phyloP scores from a whole-genome alignment of 768 basidiomycete genomes.

The Tricholoma terreum region DNA sequence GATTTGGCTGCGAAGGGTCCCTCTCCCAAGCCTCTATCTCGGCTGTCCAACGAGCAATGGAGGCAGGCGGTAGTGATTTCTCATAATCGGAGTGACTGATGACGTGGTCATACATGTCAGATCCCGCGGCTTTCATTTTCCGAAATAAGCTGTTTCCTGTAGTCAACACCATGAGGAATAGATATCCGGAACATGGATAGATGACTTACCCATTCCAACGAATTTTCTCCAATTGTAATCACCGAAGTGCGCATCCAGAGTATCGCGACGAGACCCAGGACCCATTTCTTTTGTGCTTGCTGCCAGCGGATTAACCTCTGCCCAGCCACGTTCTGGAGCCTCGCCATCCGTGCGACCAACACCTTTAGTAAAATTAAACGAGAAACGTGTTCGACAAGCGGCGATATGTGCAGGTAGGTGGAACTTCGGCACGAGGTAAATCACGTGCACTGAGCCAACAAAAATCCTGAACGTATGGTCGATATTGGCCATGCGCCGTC shows the following conservation, averaged over 20 bases:
- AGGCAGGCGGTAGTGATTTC: background rate
- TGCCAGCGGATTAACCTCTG: too few relatives aligned
- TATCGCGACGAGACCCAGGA: too few relatives aligned
- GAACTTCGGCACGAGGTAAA: too few relatives aligned
- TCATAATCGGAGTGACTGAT: slow-evolving; percentile 7
- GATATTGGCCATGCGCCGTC: background rate
- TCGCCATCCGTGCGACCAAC: too few relatives aligned
- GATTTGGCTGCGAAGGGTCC: slow-evolving; percentile 5
- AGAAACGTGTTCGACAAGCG: too few relatives aligned
- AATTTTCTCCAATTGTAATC: too few relatives aligned
- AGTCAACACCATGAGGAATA: background rate
- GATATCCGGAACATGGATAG: background rate
- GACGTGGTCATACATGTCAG: slow-evolving; percentile 6
- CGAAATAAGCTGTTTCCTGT: slow-evolving; percentile 6
- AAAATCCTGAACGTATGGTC: slow-evolving; percentile 1
- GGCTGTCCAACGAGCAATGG: slow-evolving; percentile 6
- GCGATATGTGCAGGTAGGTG: too few relatives aligned
- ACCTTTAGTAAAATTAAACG: too few relatives aligned
- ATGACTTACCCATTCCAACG: slow-evolving; percentile 22
- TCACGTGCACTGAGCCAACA: background rate
- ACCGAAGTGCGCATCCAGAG: too few relatives aligned
- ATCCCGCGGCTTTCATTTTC: slow-evolving; percentile 7
- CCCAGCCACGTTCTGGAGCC: too few relatives aligned
- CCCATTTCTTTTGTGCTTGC: too few relatives aligned
- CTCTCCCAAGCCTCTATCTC: too few relatives aligned